A percentile compares a stretch with the other conserved stretches of the same genome.
phyloP scores from a whole-genome alignment of 768 basidiomycete genomes.

The Pisolithus orientalis region DNA sequence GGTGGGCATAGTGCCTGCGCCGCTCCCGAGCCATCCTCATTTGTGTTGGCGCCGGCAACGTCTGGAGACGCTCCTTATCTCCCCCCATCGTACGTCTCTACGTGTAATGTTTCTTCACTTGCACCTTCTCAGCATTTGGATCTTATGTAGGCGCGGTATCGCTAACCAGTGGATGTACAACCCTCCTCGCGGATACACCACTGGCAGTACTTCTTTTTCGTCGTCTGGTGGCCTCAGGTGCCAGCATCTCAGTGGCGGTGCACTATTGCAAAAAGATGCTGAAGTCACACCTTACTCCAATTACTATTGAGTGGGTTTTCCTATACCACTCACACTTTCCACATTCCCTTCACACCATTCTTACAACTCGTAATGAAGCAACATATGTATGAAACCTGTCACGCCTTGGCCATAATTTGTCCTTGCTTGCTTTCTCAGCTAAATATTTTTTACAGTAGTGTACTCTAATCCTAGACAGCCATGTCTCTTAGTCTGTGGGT shows the following conservation, averaged over 20 bases:
- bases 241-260: constrained; percentile 2
- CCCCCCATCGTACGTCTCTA: constrained; percentile 10
- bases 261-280: neutral
- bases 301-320: constrained; percentile 6
- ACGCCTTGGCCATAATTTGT: neutral
- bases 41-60: constrained; percentile 1
- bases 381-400: neutral
- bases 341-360: neutral
- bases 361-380: constrained; percentile 4
- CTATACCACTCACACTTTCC: neutral
- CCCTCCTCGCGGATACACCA: constrained; percentile 5
- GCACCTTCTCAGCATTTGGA: neutral
- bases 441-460: neutral
- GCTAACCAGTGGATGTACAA: constrained; percentile 16
- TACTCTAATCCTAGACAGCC: neutral
- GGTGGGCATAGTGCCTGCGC: neutral
- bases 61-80: neutral
- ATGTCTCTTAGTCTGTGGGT: neutral
- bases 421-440: neutral
- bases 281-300: constrained; percentile 9
- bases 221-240: constrained; percentile 1
- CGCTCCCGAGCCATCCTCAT: neutral
- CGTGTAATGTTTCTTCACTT: neutral
- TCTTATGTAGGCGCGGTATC: constrained; percentile 6
- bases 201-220: neutral